These are phyloP conservation scores for Populus hybrid DNA, from an alignment of 441 rosid genomes.

Conservation along the genomic window DNA sequence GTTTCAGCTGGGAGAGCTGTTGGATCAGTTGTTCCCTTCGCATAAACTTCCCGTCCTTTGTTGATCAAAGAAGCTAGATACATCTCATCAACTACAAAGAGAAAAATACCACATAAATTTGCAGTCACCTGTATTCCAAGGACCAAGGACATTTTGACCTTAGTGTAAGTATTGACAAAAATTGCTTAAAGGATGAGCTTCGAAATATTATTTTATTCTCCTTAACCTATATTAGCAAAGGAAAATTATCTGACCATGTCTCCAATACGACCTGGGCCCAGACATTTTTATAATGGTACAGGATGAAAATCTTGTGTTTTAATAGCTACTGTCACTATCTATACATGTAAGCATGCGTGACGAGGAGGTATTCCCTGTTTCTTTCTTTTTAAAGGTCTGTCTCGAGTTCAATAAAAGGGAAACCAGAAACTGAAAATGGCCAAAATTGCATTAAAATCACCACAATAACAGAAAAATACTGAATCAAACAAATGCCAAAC, in stretches of 20 bases:
- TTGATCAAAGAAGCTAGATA: conserved; percentile 71
- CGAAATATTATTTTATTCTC: not conserved
- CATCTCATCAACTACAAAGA: conserved; percentile 66
- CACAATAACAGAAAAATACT: not conserved
- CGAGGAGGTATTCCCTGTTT: no score
- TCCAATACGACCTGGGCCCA: not conserved
- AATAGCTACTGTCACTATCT: not conserved
- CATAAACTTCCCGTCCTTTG: conserved; percentile 54
- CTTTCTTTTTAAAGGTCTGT: not conserved
- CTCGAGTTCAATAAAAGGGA: not conserved
- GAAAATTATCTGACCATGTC: not conserved
- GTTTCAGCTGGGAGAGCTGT: conserved; percentile 68
- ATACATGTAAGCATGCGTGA: not conserved
- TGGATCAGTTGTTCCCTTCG: conserved; percentile 56
- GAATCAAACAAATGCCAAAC: conserved; percentile 21
- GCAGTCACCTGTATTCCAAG: not conserved
- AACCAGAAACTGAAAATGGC: not conserved
- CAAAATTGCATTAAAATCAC: conserved; percentile 1
- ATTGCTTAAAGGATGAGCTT: not conserved
- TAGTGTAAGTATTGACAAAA: not conserved
- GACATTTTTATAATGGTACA: not conserved
- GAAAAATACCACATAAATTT: conserved; percentile 7
- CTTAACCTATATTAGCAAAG: not conserved
- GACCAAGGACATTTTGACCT: not conserved
- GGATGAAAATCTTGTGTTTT: not conserved